Evolutionary conservation across 2,329 filamentous ascomycete species (phyloP), one percentile per base, ranked within the genome.

Genomic region (Sporothrix phasma): DNA sequence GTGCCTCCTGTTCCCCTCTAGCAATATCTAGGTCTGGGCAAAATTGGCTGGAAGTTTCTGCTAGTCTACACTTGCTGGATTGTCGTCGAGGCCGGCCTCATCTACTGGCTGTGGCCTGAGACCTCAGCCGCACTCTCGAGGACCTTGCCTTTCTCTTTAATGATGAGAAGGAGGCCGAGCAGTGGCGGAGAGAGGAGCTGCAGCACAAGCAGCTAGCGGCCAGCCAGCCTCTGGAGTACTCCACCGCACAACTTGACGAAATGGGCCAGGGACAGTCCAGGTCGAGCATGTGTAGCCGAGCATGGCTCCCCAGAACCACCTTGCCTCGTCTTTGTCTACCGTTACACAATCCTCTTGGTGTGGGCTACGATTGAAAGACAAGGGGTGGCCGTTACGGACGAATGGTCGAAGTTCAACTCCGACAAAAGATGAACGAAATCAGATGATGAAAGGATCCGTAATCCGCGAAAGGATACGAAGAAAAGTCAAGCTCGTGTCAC

Each of bases 31-130:
- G 49, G 49, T 15, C 31, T 56, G n/a, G 31, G 11, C 11, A 56
- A 39, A 13, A 56, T 56, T 22, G 51, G 51, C 31, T 56, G 51
- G 51, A 56, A 56, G 51, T 56, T 70, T 45, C 67, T 73, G 15
- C 70, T 74, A 17, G 69, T 71, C 58, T 74, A 73, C 67, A 70
- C 70, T 67, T 72, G 70, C 69, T 73, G 71, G 70, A 72, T 73
- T 53, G 67, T 68, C 47, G 69, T 69, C 62, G 72, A 76, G 68
- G 71, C 75, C 34, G 67, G 67, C 15, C 72, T 71, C 4, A 74
- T 76, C 8, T 76, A 73, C 64, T 68, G 62, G 65, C 71, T 73
- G 46, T 71, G 70, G 65, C 71, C 71, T 17, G 71, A 72, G 63
- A 72, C 71, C 3, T 70, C 68, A 68, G 68, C 56, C 67, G 70